phyloP scores from a whole-genome alignment of 1,284 basidiomycete species.

The Fereydounia khargensis region DNA sequence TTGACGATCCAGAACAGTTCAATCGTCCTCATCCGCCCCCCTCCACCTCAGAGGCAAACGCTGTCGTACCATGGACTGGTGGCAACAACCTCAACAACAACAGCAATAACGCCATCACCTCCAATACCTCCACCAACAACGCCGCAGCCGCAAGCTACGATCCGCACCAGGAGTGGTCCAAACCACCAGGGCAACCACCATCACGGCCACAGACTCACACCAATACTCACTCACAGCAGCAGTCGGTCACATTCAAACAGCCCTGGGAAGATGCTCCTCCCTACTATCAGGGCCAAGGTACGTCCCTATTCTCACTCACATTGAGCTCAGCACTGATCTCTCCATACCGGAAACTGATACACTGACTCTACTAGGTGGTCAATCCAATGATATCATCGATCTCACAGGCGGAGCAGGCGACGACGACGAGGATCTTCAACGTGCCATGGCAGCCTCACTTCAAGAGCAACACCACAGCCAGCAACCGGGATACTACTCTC shows the following conservation, averaged over 20 bases:
- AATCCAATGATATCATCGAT: slow-evolving; percentile 29
- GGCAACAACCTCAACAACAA: too few relatives aligned
- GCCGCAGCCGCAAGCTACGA: neutral
- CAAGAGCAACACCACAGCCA: too few relatives aligned
- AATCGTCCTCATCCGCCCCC: too few relatives aligned
- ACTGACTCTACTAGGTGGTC: too few relatives aligned
- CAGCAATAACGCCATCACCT: too few relatives aligned
- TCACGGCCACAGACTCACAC: neutral
- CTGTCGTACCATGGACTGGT: too few relatives aligned
- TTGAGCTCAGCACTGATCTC: too few relatives aligned
- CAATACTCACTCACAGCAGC: neutral
- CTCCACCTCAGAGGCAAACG: too few relatives aligned
- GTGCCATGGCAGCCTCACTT: slow-evolving; percentile 27
- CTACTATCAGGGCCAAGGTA: neutral
- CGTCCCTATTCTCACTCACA: too few relatives aligned
- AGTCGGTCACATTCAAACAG: neutral
- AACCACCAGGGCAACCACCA: neutral
- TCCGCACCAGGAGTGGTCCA: neutral
- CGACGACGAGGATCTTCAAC: slow-evolving; percentile 20
- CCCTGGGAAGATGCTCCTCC: neutral
- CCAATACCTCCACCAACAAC: too few relatives aligned
- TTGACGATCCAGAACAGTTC: slow-evolving; percentile 31
- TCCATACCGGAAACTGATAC: too few relatives aligned
- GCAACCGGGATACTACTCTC: too few relatives aligned
- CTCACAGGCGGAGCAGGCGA: slow-evolving; percentile 25